Percentiles rank a stretch among this genome's conserved stretches.
Evolutionary conservation across 2,329 filamentous ascomycete genomes (phyloP).

Genomic region (Macrophomina pseudophaseolina): DNA sequence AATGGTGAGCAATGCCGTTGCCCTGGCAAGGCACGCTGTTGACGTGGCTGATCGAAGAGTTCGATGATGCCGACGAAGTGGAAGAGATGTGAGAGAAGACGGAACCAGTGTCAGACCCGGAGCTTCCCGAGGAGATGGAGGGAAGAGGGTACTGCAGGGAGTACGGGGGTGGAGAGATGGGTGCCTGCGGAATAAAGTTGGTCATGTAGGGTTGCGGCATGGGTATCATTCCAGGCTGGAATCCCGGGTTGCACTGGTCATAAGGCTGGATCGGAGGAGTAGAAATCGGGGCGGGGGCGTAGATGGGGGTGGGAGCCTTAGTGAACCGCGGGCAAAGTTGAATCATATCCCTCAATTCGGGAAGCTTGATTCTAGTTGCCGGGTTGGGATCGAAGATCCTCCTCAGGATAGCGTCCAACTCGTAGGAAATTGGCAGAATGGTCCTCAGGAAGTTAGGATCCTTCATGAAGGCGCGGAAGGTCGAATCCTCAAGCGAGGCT

Average conservation of each 20-base stretch:
- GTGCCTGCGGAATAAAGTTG: conserved; percentile 40
- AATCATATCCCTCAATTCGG: conserved; percentile 79
- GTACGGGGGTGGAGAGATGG: conserved; percentile 35
- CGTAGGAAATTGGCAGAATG: conserved; percentile 87
- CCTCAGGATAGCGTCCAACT: conserved; percentile 85
- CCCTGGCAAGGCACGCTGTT: conserved; percentile 18
- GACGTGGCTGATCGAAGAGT: conserved; percentile 6
- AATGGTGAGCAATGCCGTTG: conserved; percentile 32
- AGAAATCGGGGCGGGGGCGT: conserved; percentile 48
- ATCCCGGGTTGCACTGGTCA: conserved; percentile 36
- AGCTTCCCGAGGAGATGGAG: conserved; percentile 44
- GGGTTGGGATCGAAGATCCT: conserved; percentile 89
- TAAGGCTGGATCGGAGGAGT: conserved; percentile 51
- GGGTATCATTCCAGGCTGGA: conserved; percentile 34
- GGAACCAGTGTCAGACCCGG: conserved; percentile 46
- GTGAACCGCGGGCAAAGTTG: conserved; percentile 78
- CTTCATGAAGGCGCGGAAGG: conserved; percentile 87
- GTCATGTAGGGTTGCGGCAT: conserved; percentile 37
- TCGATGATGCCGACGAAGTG: conserved; percentile 29
- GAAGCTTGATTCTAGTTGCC: conserved; percentile 77
- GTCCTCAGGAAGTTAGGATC: conserved; percentile 87
- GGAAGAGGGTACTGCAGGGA: conserved; percentile 32
- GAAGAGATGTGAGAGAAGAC: conserved; percentile 48
- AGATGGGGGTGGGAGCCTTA: conserved; percentile 44
- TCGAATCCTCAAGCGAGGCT: conserved; percentile 89